Base-by-base conservation (phyloP, 768 basidiomycete species). In the Russula abietina region DNA sequence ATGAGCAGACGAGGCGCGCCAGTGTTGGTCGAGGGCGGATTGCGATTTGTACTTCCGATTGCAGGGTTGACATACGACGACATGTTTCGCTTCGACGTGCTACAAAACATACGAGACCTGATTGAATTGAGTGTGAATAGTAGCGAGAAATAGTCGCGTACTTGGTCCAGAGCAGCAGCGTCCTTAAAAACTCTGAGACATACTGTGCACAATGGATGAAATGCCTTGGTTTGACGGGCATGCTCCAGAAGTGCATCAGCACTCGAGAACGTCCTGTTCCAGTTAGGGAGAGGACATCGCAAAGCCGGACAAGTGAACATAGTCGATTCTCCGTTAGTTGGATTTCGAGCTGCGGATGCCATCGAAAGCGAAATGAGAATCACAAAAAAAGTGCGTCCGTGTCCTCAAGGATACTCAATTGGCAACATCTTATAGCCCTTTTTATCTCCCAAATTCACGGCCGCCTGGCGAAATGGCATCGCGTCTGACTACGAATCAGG, bases 401-500 rank as follows among this genome's bases (percentile, higher is more conserved):
- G 49, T 30, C 3, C 28, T 30, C 28, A 30, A 30, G 28, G 28
- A 30, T 2, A 5, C 51, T 57, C 50, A n/a, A 24, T 24, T 17
- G 4, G n/a, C 1, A 51, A 41, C n/a, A 1, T 30, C 3, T 7
- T 52, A 4, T 4, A 3, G 1, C 4, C 22, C 30, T 24, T 7
- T 41, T 48, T 9, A 1, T 14, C 26, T 2, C 1, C 10, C 0
- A 1, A 0, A 4, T 5, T 30, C 11, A 32, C 16, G 88, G 87
- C 86, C 86, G 87, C 84, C 85, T 89, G 88, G 88, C 87, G 87
- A 89, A 89, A 89, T 89, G 88, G 88, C 87, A 90, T 89, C 87
- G 88, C 87, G 87, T 89, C 87, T 89, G 87, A 89, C 88, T 89
- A 88, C 87, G 87, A 87, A 89, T 89, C 88, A 89, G 88, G 88